These are phyloP conservation scores for Heterobasidion irregulare DNA, from an alignment of 1,284 basidiomycete species.

Conservation along the genomic window DNA sequence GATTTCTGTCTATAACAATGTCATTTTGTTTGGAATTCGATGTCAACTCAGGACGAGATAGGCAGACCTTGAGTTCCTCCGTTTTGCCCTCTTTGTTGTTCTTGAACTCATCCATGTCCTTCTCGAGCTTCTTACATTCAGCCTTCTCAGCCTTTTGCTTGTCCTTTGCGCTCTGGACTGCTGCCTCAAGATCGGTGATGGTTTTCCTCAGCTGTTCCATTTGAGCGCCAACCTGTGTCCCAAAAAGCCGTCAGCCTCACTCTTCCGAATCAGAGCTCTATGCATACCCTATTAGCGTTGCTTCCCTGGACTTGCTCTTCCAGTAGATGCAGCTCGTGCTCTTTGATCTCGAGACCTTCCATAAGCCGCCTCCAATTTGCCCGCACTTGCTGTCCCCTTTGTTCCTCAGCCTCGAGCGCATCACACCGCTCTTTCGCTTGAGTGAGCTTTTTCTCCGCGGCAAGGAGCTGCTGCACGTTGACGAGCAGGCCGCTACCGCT, in stretches of 20 bases:
- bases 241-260: not conserved
- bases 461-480: conserved; percentile 78
- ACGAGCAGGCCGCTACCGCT: conserved; percentile 71
- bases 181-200: conserved; percentile 60
- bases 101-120: conserved; percentile 98
- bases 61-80: conserved; percentile 79
- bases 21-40: not conserved
- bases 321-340: conserved; percentile 79
- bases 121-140: conserved; percentile 83
- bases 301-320: conserved; percentile 85
- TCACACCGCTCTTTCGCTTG: conserved; percentile 45
- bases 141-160: conserved; percentile 72
- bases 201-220: conserved; percentile 67
- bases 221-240: conserved; percentile 66
- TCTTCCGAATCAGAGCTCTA: conserved; percentile 2
- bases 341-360: conserved; percentile 81
- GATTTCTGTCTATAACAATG: conserved; percentile 54
- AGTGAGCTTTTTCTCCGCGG: conserved; percentile 46
- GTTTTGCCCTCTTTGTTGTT: conserved; percentile 98
- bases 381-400: conserved; percentile 30
- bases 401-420: conserved; percentile 50
- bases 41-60: not conserved
- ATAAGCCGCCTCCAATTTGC: conserved; percentile 60
- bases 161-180: conserved; percentile 60
- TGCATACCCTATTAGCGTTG: conserved; percentile 79